Conservation (phyloP, 139 green algal genomes). For the Tetradesmus obliquus region DNA sequence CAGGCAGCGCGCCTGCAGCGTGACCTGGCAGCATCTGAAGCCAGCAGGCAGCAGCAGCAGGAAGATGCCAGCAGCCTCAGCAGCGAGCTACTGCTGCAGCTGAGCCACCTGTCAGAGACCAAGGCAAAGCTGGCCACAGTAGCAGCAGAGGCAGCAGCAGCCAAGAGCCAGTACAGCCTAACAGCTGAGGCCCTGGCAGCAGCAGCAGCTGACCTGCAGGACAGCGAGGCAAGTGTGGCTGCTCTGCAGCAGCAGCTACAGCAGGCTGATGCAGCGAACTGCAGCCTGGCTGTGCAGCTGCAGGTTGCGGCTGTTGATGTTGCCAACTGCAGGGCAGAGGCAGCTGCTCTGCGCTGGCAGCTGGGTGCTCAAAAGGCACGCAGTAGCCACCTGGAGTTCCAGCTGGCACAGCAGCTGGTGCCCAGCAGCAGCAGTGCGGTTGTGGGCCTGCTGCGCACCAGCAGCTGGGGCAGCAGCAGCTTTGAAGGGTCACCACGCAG, state of each 20-base stretch:
- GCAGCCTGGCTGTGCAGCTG: too few species aligned
- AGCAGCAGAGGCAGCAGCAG: neutral
- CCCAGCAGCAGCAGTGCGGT: neutral
- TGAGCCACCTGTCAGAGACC: neutral
- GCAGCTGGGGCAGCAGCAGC: neutral
- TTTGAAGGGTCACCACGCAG: too few species aligned
- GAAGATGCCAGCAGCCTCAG: neutral
- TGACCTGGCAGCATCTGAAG: neutral
- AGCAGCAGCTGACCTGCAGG: neutral
- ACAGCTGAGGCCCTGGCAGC: neutral
- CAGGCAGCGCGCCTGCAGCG: neutral
- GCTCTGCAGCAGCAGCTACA: too few species aligned
- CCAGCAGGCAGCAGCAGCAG: neutral
- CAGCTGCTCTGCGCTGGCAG: too few species aligned
- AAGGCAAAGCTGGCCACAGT: neutral
- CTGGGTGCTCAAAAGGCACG: too few species aligned
- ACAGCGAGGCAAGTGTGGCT: too few species aligned
- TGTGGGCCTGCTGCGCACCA: neutral
- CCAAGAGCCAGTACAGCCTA: neutral
- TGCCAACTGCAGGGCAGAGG: too few species aligned
- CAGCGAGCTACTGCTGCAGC: neutral
- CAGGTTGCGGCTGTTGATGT: too few species aligned
- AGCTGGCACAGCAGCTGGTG: too few species aligned
- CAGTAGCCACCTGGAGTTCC: too few species aligned
- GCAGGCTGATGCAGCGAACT: too few species aligned